Evolutionary conservation across 2,329 filamentous ascomycete genomes (phyloP).

Genomic region (Neobulgaria alba): DNA sequence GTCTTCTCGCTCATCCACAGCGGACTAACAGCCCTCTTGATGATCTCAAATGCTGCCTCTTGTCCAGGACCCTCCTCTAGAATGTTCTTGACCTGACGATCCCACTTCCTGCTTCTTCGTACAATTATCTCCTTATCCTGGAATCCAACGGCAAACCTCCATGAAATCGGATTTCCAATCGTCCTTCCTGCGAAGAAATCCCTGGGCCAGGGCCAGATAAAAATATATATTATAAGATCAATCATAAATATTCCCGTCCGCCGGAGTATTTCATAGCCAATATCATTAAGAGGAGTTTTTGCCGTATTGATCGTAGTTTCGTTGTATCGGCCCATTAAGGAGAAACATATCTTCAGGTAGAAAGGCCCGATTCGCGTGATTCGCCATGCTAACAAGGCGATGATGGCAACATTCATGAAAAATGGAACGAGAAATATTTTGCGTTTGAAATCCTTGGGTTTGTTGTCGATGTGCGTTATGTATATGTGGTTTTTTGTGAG

Average conservation of each 20-base stretch:
- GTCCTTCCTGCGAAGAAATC: constrained; percentile 58
- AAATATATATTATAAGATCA: constrained; percentile 61
- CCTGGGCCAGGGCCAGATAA: constrained; percentile 65
- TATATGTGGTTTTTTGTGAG: constrained; percentile 71
- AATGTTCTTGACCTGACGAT: constrained; percentile 37
- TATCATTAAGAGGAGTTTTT: constrained; percentile 45
- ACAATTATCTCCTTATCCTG: constrained; percentile 73
- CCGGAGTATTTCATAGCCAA: constrained; percentile 39
- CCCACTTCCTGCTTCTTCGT: constrained; percentile 68
- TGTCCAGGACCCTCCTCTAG: constrained; percentile 37
- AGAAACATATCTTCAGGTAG: constrained; percentile 44
- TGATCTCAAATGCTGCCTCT: constrained; percentile 50
- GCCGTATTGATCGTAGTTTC: constrained; percentile 55
- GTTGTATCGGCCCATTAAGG: constrained; percentile 35
- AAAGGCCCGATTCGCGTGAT: constrained; percentile 59
- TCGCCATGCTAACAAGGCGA: constrained; percentile 56
- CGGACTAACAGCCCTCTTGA: constrained; percentile 62
- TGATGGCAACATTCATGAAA: constrained; percentile 63
- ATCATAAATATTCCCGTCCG: constrained; percentile 60
- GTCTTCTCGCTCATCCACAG: constrained; percentile 67
- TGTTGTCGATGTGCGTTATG: constrained; percentile 72
- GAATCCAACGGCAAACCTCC: constrained; percentile 71
- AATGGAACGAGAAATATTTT: constrained; percentile 77
- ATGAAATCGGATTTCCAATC: constrained; percentile 55
- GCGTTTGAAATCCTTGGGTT: constrained; percentile 62